Conservation (phyloP, 768 basidiomycete genomes). For the Pisolithus microcarpus region DNA sequence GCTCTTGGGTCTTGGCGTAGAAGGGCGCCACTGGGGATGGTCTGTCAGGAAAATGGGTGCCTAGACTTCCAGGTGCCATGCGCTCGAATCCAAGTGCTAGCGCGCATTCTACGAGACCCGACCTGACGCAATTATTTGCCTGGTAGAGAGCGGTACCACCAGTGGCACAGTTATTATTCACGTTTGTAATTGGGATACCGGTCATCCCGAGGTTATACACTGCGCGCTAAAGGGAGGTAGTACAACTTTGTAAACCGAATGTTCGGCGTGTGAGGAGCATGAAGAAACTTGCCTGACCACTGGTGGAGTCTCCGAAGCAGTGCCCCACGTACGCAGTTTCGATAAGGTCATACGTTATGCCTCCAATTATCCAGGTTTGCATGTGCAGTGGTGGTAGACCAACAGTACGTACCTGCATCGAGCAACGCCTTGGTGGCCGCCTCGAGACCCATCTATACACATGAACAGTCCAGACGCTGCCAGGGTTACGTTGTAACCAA, state of each 20-base stretch:
- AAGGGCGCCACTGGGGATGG: constrained; percentile 43
- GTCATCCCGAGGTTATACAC: constrained; percentile 82
- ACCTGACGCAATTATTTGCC: constrained; percentile 64
- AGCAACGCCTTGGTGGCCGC: constrained; percentile 82
- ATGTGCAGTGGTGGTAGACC: background rate
- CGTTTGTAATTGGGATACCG: constrained; percentile 76
- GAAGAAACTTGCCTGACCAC: constrained; percentile 50
- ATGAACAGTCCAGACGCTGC: background rate
- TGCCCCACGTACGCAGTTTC: constrained; percentile 72
- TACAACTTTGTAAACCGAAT: background rate
- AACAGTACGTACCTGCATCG: constrained; percentile 54
- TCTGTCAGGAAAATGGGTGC: constrained; percentile 54
- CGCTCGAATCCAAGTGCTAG: constrained; percentile 84
- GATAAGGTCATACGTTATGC: constrained; percentile 75
- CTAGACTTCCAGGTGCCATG: constrained; percentile 70
- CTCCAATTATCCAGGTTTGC: constrained; percentile 27
- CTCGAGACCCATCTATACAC: constrained; percentile 71
- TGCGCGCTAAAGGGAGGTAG: constrained; percentile 43
- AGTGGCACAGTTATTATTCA: constrained; percentile 85
- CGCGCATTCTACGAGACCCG: constrained; percentile 63
- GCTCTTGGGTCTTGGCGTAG: constrained; percentile 33
- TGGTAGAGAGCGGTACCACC: constrained; percentile 73
- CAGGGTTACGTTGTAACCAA: background rate
- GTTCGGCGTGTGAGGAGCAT: background rate
- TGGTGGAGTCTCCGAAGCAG: constrained; percentile 74